These are phyloP conservation scores for Nidularia pulvinata DNA, from an alignment of 768 basidiomycete species.

Conservation along the genomic window DNA sequence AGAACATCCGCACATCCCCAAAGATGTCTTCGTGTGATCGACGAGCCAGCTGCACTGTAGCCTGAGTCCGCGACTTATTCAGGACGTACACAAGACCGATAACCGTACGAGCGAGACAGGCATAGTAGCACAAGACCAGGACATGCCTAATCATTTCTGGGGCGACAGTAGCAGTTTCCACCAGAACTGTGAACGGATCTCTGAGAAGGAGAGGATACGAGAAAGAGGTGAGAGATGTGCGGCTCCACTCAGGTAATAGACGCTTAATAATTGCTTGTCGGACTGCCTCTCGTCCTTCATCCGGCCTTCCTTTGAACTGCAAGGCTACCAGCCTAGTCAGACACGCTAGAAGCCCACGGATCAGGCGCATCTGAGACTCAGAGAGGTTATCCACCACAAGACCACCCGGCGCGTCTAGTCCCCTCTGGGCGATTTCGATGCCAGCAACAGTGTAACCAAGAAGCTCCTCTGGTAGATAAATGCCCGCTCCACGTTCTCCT, in stretches of 20 bases:
- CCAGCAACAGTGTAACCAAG: constrained; percentile 85
- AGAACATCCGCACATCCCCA: constrained; percentile 85
- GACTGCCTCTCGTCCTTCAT: constrained; percentile 77
- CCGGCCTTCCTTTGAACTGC: constrained; percentile 68
- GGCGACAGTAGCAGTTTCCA: constrained; percentile 89
- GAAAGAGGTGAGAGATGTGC: constrained; percentile 79
- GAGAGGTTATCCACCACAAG: constrained; percentile 75
- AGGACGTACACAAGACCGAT: constrained; percentile 84
- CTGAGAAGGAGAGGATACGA: constrained; percentile 86
- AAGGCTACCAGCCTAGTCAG: constrained; percentile 65
- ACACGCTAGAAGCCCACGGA: constrained; percentile 74
- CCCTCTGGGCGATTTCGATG: constrained; percentile 82
- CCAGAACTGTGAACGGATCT: constrained; percentile 87
- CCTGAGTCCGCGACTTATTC: constrained; percentile 66
- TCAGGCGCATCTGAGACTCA: constrained; percentile 75
- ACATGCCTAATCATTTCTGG: constrained; percentile 91
- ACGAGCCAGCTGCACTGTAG: constrained; percentile 35
- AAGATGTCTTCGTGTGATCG: constrained; percentile 74
- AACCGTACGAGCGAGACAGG: constrained; percentile 82
- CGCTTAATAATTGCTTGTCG: constrained; percentile 89
- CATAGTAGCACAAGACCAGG: constrained; percentile 88
- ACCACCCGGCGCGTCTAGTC: constrained; percentile 34
- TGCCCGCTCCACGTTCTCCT: constrained; percentile 77
- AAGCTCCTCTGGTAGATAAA: constrained; percentile 92
- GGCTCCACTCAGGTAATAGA: constrained; percentile 89